Percentiles rank a stretch among this genome's conserved stretches.
phyloP scores from a whole-genome alignment of 306 rosid species.

The Prinsepia uniflora region DNA sequence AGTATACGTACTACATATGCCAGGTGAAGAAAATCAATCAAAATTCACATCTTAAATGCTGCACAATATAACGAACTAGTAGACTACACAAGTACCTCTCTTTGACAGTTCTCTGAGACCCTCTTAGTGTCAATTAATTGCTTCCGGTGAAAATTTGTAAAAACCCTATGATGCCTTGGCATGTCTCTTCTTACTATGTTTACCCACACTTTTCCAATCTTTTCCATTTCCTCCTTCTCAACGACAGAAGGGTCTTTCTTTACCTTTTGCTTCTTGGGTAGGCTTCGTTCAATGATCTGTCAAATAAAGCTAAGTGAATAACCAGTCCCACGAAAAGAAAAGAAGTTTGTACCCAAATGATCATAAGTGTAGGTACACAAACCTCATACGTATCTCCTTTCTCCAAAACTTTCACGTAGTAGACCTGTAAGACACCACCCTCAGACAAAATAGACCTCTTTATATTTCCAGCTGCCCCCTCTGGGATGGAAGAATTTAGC shows the following conservation, averaged over 20 bases:
- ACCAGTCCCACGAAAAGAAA: neutral
- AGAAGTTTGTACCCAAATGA: neutral
- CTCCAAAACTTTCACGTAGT: conserved; percentile 97
- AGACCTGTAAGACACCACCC: conserved; percentile 88
- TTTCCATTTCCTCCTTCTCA: conserved; percentile 89
- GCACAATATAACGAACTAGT: conserved; percentile 8
- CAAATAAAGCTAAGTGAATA: conserved; percentile 25
- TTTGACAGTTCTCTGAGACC: conserved; percentile 87
- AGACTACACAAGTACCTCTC: conserved; percentile 63
- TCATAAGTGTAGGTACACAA: conserved; percentile 15
- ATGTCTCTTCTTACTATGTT: conserved; percentile 86
- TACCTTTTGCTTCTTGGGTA: conserved; percentile 77
- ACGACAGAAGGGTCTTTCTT: conserved; percentile 73
- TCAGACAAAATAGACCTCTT: conserved; percentile 87
- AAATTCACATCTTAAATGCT: conserved; percentile 18
- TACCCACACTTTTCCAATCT: conserved; percentile 77
- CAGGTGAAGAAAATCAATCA: conserved; percentile 18
- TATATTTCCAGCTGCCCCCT: conserved; percentile 98
- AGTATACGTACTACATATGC: conserved; percentile 21
- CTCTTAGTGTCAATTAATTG: conserved; percentile 92
- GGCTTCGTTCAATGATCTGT: conserved; percentile 94
- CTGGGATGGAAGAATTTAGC: conserved; percentile 79
- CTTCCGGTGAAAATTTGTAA: conserved; percentile 73
- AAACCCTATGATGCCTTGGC: conserved; percentile 78
- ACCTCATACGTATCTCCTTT: conserved; percentile 99